A percentile compares a stretch with the other conserved stretches of the same genome.
Conservation (phyloP, 371 early-diverging fungal genomes). For the Saksenaea vasiformis region DNA sequence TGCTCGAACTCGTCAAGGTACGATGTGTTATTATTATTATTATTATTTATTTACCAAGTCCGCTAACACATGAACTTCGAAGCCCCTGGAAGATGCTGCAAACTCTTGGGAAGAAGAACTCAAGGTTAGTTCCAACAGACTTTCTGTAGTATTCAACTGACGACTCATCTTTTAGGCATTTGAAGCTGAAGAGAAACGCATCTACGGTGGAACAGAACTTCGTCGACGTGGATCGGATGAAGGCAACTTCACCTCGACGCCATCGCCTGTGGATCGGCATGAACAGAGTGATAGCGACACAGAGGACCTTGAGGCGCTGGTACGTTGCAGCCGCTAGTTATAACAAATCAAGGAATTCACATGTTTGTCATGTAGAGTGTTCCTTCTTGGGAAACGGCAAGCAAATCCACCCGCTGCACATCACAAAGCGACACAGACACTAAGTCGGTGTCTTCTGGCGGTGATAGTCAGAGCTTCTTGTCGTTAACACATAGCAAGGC, state of each 20-base stretch:
- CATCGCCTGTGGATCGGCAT: slow-evolving; percentile 22
- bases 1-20: slow-evolving; percentile 50
- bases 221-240: slow-evolving; percentile 37
- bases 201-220: slow-evolving; percentile 25
- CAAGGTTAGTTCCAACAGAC: slow-evolving; percentile 18
- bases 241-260: slow-evolving; percentile 30
- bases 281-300: slow-evolving; percentile 23
- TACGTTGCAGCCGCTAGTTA: background rate
- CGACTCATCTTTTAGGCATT: slow-evolving; percentile 27
- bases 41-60: background rate
- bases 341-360: background rate
- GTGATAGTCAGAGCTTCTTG: background rate
- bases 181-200: slow-evolving; percentile 36
- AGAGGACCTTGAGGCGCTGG: slow-evolving; percentile 37
- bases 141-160: background rate
- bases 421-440: background rate
- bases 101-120: slow-evolving; percentile 43
- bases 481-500: background rate
- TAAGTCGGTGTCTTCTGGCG: background rate
- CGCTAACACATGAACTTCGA: background rate
- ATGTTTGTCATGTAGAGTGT: slow-evolving; percentile 23
- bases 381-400: slow-evolving; percentile 26
- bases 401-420: background rate
- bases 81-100: slow-evolving; percentile 43
- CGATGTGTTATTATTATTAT: background rate